Percentiles rank a stretch among this genome's conserved stretches.
phyloP scores from a whole-genome alignment of 805 yeast genomes.

The Kregervanrija pseudodelftensis region DNA sequence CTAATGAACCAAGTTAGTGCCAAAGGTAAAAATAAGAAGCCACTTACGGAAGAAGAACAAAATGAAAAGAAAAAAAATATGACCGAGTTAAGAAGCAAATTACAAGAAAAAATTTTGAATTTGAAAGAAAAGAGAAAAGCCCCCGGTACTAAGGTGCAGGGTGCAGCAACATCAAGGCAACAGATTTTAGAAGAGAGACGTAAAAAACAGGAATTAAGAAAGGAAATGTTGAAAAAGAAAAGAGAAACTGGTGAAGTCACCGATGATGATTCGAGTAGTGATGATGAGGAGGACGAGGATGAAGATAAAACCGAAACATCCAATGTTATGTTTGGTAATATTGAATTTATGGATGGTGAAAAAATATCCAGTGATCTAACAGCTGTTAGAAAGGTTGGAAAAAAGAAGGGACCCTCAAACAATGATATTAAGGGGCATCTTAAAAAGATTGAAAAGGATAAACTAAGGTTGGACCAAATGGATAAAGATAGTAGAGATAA shows the following conservation, averaged over 20 bases:
- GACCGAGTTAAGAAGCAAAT: slow-evolving; percentile 66
- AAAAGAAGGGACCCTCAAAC: slow-evolving; percentile 76
- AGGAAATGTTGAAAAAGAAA: slow-evolving; percentile 21
- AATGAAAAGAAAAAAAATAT: slow-evolving; percentile 46
- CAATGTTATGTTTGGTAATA: slow-evolving; percentile 67
- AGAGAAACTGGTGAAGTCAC: slow-evolving; percentile 27
- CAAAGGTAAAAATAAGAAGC: slow-evolving; percentile 16
- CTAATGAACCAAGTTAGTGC: slow-evolving; percentile 6
- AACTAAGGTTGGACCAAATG: slow-evolving; percentile 50
- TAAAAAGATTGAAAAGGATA: slow-evolving; percentile 65
- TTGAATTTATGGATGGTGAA: slow-evolving; percentile 76
- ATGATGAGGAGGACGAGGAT: slow-evolving; percentile 29
- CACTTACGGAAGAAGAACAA: slow-evolving; percentile 41
- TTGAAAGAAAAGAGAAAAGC: slow-evolving; percentile 84
- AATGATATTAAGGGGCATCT: slow-evolving; percentile 82
- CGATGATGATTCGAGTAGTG: slow-evolving; percentile 34
- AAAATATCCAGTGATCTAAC: slow-evolving; percentile 67
- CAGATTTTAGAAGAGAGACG: slow-evolving; percentile 65
- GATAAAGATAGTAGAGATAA: slow-evolving; percentile 56
- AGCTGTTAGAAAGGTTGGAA: slow-evolving; percentile 49
- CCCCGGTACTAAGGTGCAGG: slow-evolving; percentile 72
- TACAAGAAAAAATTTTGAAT: slow-evolving; percentile 62
- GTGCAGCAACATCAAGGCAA: slow-evolving; percentile 82
- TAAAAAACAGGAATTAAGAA: slow-evolving; percentile 33
- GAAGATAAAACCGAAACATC: slow-evolving; percentile 26